Base-by-base conservation (phyloP, 768 basidiomycete species). In the Psilocybe cubensis region DNA sequence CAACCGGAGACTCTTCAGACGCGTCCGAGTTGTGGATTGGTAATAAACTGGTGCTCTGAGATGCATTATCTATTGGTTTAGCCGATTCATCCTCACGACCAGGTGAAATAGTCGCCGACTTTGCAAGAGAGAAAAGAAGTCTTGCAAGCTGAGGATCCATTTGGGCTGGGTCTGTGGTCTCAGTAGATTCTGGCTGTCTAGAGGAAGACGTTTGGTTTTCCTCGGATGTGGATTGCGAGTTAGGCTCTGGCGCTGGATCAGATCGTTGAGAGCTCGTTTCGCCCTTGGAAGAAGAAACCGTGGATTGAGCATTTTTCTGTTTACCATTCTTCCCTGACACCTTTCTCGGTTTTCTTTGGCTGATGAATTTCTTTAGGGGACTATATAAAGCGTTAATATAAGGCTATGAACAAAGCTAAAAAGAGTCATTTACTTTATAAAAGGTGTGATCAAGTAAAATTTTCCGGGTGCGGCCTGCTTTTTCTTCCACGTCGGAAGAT, bases 401-500 rank as follows among this genome's bases (percentile, higher is more conserved):
- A 20, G 14, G 44, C 56, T 28, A 47, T 50, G n/a, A 28, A 52
- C 38, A 21, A 18, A 14, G 14, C 28, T 40, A 40, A 42, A 24
- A 41, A 42, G 14, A 23, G 18, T 53, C 12, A 73, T 83, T 54
- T 75, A 93, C 91, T 77, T 81, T 63, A 99, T 94, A 76, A 98
- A 97, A 3, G 96, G 96, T 0, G 94, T 86, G 33, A 98, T 94
- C 67, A 98, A 79, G 75, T 97, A 99, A 73, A 97, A 98, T 71
- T 91, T 94, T 40, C 91, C 56, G 76, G 77, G 31, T 81, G 76
- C 52, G 23, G 61, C 54, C 67, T 83, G 91, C 68, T 83, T 89
- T 64, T 85, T 85, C 69, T 84, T 94, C 96, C 96, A 99, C 0
- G 92, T 94, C 1, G 96, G 97, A 8, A 99, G 78, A 69, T 98